phyloP scores from a whole-genome alignment of 257 asterid genomes.

The Thymus quinquecostatus region DNA sequence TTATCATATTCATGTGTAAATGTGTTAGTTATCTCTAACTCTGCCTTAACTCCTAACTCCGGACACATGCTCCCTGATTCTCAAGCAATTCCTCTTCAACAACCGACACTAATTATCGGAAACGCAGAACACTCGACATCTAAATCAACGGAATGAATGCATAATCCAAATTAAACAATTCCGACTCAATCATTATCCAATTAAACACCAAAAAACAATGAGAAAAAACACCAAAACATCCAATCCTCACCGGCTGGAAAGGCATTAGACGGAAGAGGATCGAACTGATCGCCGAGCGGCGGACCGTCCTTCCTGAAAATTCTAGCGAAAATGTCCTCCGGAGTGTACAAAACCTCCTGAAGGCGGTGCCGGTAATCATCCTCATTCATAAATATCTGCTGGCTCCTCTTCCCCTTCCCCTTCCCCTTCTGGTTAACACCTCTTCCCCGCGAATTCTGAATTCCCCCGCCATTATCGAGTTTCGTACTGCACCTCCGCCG shows the following conservation, averaged over 20 bases:
- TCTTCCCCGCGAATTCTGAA: constrained; percentile 32
- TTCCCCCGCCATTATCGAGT: constrained; percentile 36
- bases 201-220: not conserved
- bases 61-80: not conserved
- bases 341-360: constrained; percentile 72
- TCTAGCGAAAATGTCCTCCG: constrained; percentile 67
- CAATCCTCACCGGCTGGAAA: constrained; percentile 39
- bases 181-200: constrained; percentile 2
- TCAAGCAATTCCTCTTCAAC: not conserved
- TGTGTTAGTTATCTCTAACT: constrained; percentile 17
- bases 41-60: not conserved
- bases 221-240: not conserved
- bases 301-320: constrained; percentile 94
- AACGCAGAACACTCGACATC: not conserved
- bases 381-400: constrained; percentile 55
- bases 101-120: not conserved
- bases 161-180: constrained; percentile 19
- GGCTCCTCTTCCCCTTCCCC: constrained; percentile 43
- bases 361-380: constrained; percentile 60
- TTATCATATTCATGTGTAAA: constrained; percentile 15
- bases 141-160: constrained; percentile 13
- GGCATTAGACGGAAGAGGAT: constrained; percentile 66
- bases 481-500: constrained; percentile 31
- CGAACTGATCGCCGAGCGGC: constrained; percentile 72
- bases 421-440: constrained; percentile 32